A percentile compares a stretch with the other conserved stretches of the same genome.
phyloP scores from a whole-genome alignment of 108 stramenopile genomes.

The Skeletonema grethae region DNA sequence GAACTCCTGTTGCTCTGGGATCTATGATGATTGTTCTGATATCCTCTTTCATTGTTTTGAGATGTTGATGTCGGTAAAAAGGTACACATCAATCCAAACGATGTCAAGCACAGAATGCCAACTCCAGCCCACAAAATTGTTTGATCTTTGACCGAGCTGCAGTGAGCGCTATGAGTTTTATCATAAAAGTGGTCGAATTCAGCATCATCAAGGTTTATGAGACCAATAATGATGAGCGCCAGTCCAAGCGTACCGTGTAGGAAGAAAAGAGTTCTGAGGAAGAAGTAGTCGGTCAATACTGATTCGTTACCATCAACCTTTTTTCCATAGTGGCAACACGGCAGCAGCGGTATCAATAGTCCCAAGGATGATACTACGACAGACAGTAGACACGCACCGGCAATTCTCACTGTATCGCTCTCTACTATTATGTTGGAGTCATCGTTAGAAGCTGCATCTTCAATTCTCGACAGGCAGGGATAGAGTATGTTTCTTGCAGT shows the following conservation, averaged over 20 bases:
- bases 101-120: slow-evolving; percentile 46
- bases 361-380: slow-evolving; percentile 38
- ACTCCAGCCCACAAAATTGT: slow-evolving; percentile 58
- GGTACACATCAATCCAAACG: slow-evolving; percentile 59
- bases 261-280: slow-evolving; percentile 33
- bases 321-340: slow-evolving; percentile 26
- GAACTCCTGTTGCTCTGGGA: neutral
- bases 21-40: neutral
- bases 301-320: neutral
- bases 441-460: slow-evolving; percentile 20
- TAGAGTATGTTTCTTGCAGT: slow-evolving; percentile 38
- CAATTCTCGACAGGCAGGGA: slow-evolving; percentile 41
- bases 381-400: slow-evolving; percentile 40
- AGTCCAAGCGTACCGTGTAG: slow-evolving; percentile 44
- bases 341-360: slow-evolving; percentile 32
- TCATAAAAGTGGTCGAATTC: slow-evolving; percentile 28
- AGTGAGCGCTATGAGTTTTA: slow-evolving; percentile 9
- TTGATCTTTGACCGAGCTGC: slow-evolving; percentile 42
- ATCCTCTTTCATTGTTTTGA: neutral
- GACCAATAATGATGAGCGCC: slow-evolving; percentile 30
- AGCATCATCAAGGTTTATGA: slow-evolving; percentile 31
- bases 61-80: slow-evolving; percentile 55
- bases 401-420: slow-evolving; percentile 37
- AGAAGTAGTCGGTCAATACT: slow-evolving; percentile 22
- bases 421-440: slow-evolving; percentile 16